Evolutionary conservation across 176 grass and related monocot genomes (phyloP), one percentile per base, ranked within the genome.

Genomic region (Eragrostis curvula): DNA sequence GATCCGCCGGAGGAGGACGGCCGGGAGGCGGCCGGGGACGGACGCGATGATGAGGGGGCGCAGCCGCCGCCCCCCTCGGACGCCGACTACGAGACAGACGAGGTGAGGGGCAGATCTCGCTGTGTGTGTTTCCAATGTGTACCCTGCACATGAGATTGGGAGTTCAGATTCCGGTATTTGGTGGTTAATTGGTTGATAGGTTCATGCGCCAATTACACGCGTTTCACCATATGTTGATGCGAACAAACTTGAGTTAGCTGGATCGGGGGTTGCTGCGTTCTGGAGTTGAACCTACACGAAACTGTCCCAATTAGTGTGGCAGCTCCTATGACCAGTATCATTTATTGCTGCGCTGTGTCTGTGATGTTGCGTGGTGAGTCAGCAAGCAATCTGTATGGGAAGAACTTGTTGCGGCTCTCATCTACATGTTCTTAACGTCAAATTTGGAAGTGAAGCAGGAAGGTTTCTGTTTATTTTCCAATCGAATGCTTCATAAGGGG

Each of bases 21-120:
- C 45, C 49, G 80, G 21, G 76, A 47, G 23, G 88, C 36, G 21
- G 57, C 7, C 50, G 75, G 66, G 18, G 62, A 58, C 29, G 46
- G 3, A 5, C 62, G 74, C 28, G 87, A 74, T 0, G 78, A 40
- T 25, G 93, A 83, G 52, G 91, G 80, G n/a, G 39, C 36, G 43
- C 55, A 44, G 0, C 43, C 75, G 53, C 47, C 46, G 63, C 79
- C 86, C 23, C 48, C 77, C 0, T 84, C 83, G 45, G 91, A 94
- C 16, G 59, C 73, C 39, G 94, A 85, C 79, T 91, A 88, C 80
- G 91, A 97, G 78, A 78, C 87, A 2, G 91, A 93, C 60, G 94
- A 97, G 94, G 90, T 97, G 65, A 83, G 90, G 73, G 17, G 9
- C 48, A 29, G 66, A 89, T 84, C 71, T 75, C 30, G n/a, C 28